Base-by-base conservation (phyloP, 2,329 filamentous ascomycete species). In the Claviceps purpurea region DNA sequence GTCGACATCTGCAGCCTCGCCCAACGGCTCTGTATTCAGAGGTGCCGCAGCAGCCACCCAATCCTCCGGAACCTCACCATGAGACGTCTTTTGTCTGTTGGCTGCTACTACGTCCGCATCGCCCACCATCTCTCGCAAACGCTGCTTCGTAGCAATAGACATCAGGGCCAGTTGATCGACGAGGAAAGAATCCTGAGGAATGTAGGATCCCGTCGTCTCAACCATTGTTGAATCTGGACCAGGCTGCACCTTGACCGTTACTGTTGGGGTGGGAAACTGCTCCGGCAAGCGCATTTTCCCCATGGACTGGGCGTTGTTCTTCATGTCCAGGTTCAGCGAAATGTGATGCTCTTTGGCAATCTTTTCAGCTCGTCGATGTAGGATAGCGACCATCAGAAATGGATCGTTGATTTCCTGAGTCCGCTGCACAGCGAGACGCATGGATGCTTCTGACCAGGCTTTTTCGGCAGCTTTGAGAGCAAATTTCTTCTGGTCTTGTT, bases 121-220 rank as follows among this genome's bases (percentile, higher is more conserved):
- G 61, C 90, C 85, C 3, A 96, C 63, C 34, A 96, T 69, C 13
- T 82, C 79, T 50, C 87, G 77, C 40, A 96, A 60, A 30, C 89
- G 79, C 59, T 94, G 85, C 63, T 91, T 88, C 10, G 88, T 83
- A 18, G 87, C 87, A 52, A 96, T 77, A 5, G 89, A 93, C 53
- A 96, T 65, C 16, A 96, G 73, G 26, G 87, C 85, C 45, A 96
- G 70, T 58, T 96, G 86, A 55, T 95, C 89, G 14, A 86, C 84
- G 38, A 95, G 72, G 51, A 79, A 82, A 1, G 87, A 81, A 44
- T 89, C 85, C 39, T 85, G 81, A 0, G 93, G 78, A 40, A 94
- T 78, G 51, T 85, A 88, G 20, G 81, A 80, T 2, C 82, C 83
- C 14, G 74, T 76, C 1, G 83, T 82, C 43, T 78, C 69, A 2